Conservation (phyloP, 2,329 filamentous ascomycete species). For the Leptodontidium sp. region DNA sequence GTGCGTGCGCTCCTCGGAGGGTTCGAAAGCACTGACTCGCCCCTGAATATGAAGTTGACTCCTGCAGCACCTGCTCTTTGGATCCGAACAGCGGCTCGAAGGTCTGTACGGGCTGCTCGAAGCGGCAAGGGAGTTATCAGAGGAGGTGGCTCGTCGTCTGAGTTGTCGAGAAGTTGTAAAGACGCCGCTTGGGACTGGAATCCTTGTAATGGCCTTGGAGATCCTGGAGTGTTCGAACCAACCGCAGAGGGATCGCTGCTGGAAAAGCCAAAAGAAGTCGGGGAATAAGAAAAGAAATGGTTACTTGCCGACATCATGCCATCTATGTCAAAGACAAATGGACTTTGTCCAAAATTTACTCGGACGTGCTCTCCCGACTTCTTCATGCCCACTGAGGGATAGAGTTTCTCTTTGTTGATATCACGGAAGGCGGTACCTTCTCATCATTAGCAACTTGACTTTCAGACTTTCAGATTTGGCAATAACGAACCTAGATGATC, state of each 20-base stretch:
- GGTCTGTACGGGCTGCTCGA: background rate
- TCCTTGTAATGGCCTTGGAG: background rate
- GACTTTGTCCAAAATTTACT: conserved; percentile 74
- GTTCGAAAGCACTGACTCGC: background rate
- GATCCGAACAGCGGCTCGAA: background rate
- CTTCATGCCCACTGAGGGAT: conserved; percentile 71
- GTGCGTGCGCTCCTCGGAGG: conserved; percentile 9
- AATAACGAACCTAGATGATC: conserved; percentile 58
- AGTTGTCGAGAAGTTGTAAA: background rate
- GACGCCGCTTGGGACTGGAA: background rate
- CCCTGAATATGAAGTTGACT: background rate
- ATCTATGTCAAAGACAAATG: conserved; percentile 93
- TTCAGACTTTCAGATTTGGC: background rate
- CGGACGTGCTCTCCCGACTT: conserved; percentile 67
- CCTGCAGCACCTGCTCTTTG: background rate
- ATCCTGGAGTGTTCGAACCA: background rate
- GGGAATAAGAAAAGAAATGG: conserved; percentile 28
- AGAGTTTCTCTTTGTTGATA: conserved; percentile 67
- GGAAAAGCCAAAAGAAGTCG: conserved; percentile 6
- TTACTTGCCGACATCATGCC: conserved; percentile 76
- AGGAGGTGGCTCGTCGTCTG: conserved; percentile 12
- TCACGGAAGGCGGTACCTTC: conserved; percentile 76
- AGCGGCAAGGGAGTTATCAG: background rate
- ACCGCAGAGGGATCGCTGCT: background rate
- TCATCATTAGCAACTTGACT: conserved; percentile 8